phyloP scores from a whole-genome alignment of 2,329 filamentous ascomycete species.

The Kalaharituber pfeilii region DNA sequence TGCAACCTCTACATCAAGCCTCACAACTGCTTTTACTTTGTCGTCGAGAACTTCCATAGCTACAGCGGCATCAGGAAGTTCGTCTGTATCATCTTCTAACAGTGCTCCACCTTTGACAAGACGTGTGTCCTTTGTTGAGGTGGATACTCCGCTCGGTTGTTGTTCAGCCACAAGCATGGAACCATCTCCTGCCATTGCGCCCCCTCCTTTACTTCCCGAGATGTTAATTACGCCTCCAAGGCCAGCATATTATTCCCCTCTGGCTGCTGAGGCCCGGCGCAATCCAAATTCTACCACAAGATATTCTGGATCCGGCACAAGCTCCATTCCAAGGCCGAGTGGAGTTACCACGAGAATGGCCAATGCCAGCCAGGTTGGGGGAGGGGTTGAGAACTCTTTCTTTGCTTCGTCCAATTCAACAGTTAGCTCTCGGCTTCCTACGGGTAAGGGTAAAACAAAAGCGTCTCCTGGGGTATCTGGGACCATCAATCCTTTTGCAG shows the following conservation, averaged over 20 bases:
- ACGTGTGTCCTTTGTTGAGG: not conserved
- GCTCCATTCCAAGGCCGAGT: too few relatives aligned
- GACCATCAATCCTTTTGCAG: not conserved
- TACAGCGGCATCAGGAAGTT: not conserved
- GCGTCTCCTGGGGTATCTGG: not conserved
- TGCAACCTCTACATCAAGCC: not conserved
- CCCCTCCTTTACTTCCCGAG: not conserved
- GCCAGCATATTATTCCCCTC: not conserved
- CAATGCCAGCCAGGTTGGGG: too few relatives aligned
- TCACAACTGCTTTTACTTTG: not conserved
- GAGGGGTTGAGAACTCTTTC: too few relatives aligned
- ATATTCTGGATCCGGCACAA: not conserved
- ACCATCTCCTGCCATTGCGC: not conserved
- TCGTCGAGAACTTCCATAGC: not conserved
- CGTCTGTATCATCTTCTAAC: not conserved
- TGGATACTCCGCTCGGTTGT: not conserved
- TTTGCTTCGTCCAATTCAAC: too few relatives aligned
- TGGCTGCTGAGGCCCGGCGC: not conserved
- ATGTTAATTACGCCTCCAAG: not conserved
- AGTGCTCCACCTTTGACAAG: not conserved
- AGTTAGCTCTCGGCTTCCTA: not conserved
- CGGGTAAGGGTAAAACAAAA: not conserved
- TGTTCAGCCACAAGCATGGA: not conserved
- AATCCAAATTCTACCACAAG: not conserved
- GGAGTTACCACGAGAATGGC: too few relatives aligned